These are phyloP conservation scores for Cryptococcus floricola DNA, from an alignment of 1,284 basidiomycete genomes.

Conservation along the genomic window DNA sequence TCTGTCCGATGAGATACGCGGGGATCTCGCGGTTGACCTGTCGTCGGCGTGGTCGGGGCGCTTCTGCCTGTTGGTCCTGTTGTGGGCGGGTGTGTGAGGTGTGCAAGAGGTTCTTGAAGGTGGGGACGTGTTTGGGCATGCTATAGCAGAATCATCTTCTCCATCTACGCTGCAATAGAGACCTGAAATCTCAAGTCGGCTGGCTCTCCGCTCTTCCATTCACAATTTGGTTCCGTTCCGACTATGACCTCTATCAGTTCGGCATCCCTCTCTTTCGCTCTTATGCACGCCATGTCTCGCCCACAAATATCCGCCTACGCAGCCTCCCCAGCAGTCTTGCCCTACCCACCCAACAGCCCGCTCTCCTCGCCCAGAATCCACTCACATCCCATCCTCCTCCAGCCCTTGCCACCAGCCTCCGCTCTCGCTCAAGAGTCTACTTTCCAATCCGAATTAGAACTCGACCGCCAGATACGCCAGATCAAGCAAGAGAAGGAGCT, in stretches of 20 bases:
- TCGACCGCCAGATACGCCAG: conserved; percentile 36
- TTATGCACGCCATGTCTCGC: background rate
- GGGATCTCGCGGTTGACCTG: conserved; percentile 9
- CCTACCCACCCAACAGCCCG: background rate
- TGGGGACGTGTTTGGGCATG: conserved; percentile 43
- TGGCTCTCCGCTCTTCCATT: too few relatives aligned
- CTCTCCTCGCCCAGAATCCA: conserved; percentile 19
- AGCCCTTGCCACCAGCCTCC: conserved; percentile 32
- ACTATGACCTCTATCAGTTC: too few relatives aligned
- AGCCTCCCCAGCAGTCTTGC: background rate
- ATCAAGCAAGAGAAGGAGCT: conserved; percentile 31
- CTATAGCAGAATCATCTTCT: background rate
- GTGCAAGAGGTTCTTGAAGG: conserved; percentile 39
- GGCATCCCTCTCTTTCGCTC: too few relatives aligned
- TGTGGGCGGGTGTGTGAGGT: conserved; percentile 10
- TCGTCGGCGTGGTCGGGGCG: conserved; percentile 11
- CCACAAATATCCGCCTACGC: background rate
- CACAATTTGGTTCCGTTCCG: too few relatives aligned
- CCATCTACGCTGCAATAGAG: background rate
- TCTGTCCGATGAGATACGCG: conserved; percentile 12
- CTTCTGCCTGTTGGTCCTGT: conserved; percentile 1
- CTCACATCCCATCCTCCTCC: conserved; percentile 37
- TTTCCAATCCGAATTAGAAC: conserved; percentile 40
- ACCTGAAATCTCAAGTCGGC: too few relatives aligned
- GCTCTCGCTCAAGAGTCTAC: conserved; percentile 27